phyloP scores from a whole-genome alignment of 1,139 yeast species.

The Lodderomyces theae region DNA sequence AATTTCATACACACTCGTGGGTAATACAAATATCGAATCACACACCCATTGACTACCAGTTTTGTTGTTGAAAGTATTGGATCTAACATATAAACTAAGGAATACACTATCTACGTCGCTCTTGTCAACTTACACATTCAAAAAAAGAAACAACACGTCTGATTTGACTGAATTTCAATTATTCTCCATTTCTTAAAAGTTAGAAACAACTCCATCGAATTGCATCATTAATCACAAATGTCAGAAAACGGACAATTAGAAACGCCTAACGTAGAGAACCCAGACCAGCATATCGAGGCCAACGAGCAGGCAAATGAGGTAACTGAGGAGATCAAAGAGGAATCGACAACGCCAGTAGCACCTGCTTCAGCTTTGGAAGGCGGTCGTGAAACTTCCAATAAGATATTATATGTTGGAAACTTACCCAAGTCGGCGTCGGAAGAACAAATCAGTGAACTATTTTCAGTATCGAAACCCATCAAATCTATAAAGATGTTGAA shows the following conservation, averaged over 20 bases:
- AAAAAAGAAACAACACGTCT: not conserved
- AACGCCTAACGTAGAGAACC: not conserved
- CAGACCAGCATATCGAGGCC: conserved; percentile 5
- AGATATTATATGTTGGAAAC: conserved; percentile 75
- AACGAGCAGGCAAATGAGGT: conserved; percentile 5
- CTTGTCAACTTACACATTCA: no score
- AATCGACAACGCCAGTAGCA: conserved; percentile 5
- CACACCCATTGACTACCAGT: no score
- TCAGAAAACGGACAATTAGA: conserved; percentile 4
- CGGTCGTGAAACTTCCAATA: conserved; percentile 74
- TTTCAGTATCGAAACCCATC: conserved; percentile 55
- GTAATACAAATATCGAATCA: no score
- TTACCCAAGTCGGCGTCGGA: conserved; percentile 66
- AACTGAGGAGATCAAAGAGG: conserved; percentile 17
- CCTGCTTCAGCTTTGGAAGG: conserved; percentile 77
- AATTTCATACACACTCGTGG: not conserved
- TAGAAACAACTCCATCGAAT: no score
- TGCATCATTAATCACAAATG: conserved; percentile 1
- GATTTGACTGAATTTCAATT: no score
- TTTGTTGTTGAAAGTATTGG: no score
- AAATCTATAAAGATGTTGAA: conserved; percentile 65
- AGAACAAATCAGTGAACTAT: conserved; percentile 57
- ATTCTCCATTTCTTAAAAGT: no score
- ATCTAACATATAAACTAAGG: no score
- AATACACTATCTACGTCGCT: no score